These are phyloP conservation scores for Lactifluus pinguis DNA, from an alignment of 768 basidiomycete genomes.

Conservation along the genomic window DNA sequence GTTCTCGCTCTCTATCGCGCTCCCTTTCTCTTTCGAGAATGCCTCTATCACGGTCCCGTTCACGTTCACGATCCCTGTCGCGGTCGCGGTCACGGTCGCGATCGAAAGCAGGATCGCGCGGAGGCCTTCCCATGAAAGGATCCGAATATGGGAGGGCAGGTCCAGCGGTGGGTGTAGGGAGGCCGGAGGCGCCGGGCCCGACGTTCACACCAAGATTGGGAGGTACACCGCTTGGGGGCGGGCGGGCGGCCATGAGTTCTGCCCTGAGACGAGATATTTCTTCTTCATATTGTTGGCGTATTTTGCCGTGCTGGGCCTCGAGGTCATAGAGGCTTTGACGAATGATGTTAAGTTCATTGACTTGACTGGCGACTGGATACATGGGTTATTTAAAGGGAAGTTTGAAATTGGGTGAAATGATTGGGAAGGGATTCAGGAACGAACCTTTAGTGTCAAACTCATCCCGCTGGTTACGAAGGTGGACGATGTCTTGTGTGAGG, in stretches of 20 bases:
- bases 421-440: conserved; percentile 23
- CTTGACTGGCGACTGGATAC: conserved; percentile 60
- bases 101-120: conserved; percentile 23
- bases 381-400: not conserved
- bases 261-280: conserved; percentile 65
- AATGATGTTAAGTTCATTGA: conserved; percentile 85
- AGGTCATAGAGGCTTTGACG: conserved; percentile 87
- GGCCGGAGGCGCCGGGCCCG: conserved; percentile 18
- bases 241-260: conserved; percentile 50
- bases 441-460: conserved; percentile 85
- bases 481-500: conserved; percentile 55
- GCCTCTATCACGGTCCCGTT: conserved; percentile 26
- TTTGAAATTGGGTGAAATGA: not conserved
- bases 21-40: conserved; percentile 32
- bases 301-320: conserved; percentile 79
- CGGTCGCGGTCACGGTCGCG: conserved; percentile 24
- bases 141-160: conserved; percentile 22
- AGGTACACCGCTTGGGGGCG: conserved; percentile 25
- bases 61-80: conserved; percentile 28
- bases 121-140: conserved; percentile 13
- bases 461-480: conserved; percentile 69
- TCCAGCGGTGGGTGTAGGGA: conserved; percentile 21
- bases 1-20: conserved; percentile 27
- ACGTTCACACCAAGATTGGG: conserved; percentile 21
- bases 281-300: conserved; percentile 79